Base-by-base conservation (phyloP, 345 rosid genomes). In the Moringa oleifera region DNA sequence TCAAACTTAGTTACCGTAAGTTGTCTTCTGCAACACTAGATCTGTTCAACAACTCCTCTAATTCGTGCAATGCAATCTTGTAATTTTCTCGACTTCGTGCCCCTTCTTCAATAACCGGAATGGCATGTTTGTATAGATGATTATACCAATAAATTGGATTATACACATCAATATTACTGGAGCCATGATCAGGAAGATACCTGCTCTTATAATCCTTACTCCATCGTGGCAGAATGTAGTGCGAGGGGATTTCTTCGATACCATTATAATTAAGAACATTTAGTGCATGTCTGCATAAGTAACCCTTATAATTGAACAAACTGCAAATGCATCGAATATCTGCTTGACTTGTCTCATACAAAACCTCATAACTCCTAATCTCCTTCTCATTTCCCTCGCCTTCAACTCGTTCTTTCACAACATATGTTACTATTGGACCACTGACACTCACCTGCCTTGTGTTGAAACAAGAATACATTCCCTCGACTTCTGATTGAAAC, bases 281-380 rank as follows among this genome's bases (percentile, higher is more conserved):
- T 65, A 80, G 36, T 11, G 85, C 88, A 55, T 83, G 85, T 73
- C 85, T 71, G 70, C 88, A 83, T 33, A 83, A 53, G 54, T 78
- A 80, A 24, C 85, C 85, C 71, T 73, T 76, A 72, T 76, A 80
- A 63, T 79, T 77, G 69, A 83, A 79, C 77, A 83, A 67, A 62
- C 88, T 75, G 76, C 88, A 83, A 23, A 80, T 83, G 71, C 88
- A 83, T 70, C 83, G 64, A 51, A 83, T 73, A 63, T 78, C 80
- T 49, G 65, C 69, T 53, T 72, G 76, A 62, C 58, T 79, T 0
- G 79, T 79, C 73, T 82, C 86, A 0, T 67, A 79, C 57, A 82
- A 59, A 61, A 79, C 86, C 67, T 82, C 83, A 0, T 53, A 79
- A 68, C 61, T 63, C 65, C 72, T 72, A 2, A 82, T 75, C 67